Evolutionary conservation across 306 rosid genomes (phyloP), one percentile per base, ranked within the genome.

Genomic region (Macrotyloma uniflorum): DNA sequence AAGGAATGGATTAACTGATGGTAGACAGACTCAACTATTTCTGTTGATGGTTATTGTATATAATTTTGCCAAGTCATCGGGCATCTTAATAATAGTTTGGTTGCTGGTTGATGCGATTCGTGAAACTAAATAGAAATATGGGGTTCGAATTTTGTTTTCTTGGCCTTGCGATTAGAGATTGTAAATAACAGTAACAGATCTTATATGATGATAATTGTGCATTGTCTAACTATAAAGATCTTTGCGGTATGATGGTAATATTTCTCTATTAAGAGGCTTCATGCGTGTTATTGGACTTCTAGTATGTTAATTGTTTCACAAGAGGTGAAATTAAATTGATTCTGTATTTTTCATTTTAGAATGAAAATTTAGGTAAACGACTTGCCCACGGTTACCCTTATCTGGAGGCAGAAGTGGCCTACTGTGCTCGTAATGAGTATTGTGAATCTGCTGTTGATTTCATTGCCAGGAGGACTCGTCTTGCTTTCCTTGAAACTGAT

Each of bases 351-450:
- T 58, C 8, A 23, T 54, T 69, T 65, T 70, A 96, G 99, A 84
- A 91, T 77, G 99, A 96, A 84, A 78, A 61, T 67, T 72, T 96
- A 85, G 99, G 99, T 51, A 96, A 96, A 87, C 87, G 99, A 80
- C 95, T 96, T 23, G 97, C 98, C 57, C 99, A 96, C 59, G 93
- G 99, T 68, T 91, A 96, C 85, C 98, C 99, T 16, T 90, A 82
- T 83, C 88, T 96, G 66, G 99, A 96, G 87, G 99, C 99, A 12
- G 99, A 96, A 88, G 99, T 96, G 70, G 99, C 99, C 4, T 96
- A 91, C 86, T 93, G 99, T 81, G 99, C 99, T 43, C 94, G 99
- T 24, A 80, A 93, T 53, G 99, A 96, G 83, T 96, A 91, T 80
- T 96, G 99, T 65, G 97, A 93, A 86, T 93, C 98, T 67, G 96